Base-by-base conservation (phyloP, 2,329 filamentous ascomycete genomes). In the Sclerotinia nivalis region DNA sequence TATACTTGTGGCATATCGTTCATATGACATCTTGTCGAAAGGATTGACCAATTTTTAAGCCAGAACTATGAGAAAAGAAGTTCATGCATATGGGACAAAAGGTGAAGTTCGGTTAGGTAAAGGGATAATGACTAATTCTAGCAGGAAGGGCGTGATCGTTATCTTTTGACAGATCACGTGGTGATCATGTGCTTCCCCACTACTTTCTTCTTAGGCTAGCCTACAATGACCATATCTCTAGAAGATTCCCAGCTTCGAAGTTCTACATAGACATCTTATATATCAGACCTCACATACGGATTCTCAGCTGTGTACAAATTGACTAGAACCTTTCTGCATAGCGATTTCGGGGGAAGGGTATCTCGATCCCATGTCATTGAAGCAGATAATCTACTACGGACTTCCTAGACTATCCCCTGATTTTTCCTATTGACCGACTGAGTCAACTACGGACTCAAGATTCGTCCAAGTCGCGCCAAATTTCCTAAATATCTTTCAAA, bases 61-160 rank as follows among this genome's bases (percentile, higher is more conserved):
- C 20, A 15, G 22, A 6, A 15, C 28, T 20, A 12, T 40, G n/a
- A 18, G 8, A 18, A 59, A 1, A 25, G 10, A 43, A 59, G 40
- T 43, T 43, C 40, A 15, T 43, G 12, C 13, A 43, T 43, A 60
- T 25, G 12, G 25, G 13, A 13, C 22, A 28, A 25, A n/a, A 12
- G 6, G 40, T 62, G 8, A 20, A 25, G 31, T 62, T 62, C 45
- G 60, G 28, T 50, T 62, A 62, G 18, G 18, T 9, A 20, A 50
- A 34, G 45, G 47, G 45, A 62, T 49, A 31, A 9, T 40, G 60
- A 25, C 60, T 64, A 64, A 64, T 50, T 61, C 59, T 18, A 49
- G 8, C 28, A 49, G 31, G 13, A 25, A 64, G 60, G 60, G 60
- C 60, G 45, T 37, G 28, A 5, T 37, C 31, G 31, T 49, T 31